A percentile compares a stretch with the other conserved stretches of the same genome.
These are phyloP conservation scores for Penicillium sp. DNA, from an alignment of 2,329 filamentous ascomycete genomes.

Conservation along the genomic window DNA sequence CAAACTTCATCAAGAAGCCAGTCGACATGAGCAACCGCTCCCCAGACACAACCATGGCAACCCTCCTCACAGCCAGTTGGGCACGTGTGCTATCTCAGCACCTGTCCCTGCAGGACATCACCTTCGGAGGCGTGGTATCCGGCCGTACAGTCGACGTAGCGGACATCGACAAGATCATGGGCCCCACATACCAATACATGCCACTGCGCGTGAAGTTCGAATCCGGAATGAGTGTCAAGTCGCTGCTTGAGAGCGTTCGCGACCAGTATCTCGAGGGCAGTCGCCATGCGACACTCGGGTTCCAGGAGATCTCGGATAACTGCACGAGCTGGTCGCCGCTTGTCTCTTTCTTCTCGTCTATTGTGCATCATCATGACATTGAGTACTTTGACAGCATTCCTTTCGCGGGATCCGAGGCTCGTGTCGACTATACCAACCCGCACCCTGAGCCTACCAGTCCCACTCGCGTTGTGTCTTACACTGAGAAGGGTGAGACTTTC, in stretches of 20 bases:
- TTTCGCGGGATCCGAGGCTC: constrained; percentile 8
- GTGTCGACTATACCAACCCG: constrained; percentile 10
- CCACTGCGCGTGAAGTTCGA: constrained; percentile 59
- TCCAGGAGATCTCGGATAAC: constrained; percentile 49
- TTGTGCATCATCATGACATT: constrained; percentile 58
- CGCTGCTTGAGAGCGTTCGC: constrained; percentile 53
- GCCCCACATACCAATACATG: constrained; percentile 65
- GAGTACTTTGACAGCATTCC: constrained; percentile 55
- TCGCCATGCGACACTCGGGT: constrained; percentile 52
- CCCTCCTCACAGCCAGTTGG: constrained; percentile 63
- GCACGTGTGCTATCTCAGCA: constrained; percentile 58
- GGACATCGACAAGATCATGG: constrained; percentile 55
- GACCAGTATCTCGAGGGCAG: constrained; percentile 54
- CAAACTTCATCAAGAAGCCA: constrained; percentile 6
- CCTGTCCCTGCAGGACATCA: constrained; percentile 52
- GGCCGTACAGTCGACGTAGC: constrained; percentile 59
- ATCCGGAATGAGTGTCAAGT: constrained; percentile 45
- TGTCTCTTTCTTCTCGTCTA: constrained; percentile 55
- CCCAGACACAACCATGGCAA: constrained; percentile 58
- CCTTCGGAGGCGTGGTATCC: constrained; percentile 63
- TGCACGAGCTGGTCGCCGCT: constrained; percentile 50
- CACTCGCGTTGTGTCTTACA: constrained; percentile 6
- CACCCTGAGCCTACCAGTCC: constrained; percentile 7
- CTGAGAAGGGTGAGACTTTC: constrained; percentile 4
- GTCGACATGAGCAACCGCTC: constrained; percentile 29